Base-by-base conservation (phyloP, 257 asterid genomes). In the Solanum pimpinellifolium region DNA sequence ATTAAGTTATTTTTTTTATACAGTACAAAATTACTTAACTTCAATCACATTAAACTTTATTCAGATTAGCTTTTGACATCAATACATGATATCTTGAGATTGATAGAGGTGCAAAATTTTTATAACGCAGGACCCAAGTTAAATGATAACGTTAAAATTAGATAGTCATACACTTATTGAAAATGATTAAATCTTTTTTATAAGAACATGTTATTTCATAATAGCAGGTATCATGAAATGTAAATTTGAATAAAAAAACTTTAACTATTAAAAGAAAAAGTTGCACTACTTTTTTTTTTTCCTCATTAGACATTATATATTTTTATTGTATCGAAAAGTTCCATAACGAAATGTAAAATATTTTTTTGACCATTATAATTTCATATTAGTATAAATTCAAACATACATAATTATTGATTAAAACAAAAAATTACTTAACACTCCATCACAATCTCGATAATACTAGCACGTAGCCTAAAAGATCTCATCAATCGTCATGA, bases 161-260 rank as follows among this genome's bases (percentile, higher is more conserved):
- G 0, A 23, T 65, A n/a, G 1, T 16, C 60, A 11, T 4, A 11
- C 1, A 10, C 33, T n/a, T n/a, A 2, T n/a, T 65, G 14, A 1
- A 62, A 65, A 65, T 65, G 33, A 65, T n/a, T 15, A 37, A 65
- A 4, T 23, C 5, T 0, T 65, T 65, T 65, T 23, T n/a, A n/a
- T 4, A 65, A 65, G 33, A 27, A 23, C 9, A n/a, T 0, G 15
- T 9, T 65, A n/a, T 27, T 49, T 16, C 0, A 0, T 49, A 49
- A 49, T 49, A 16, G 21, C 16, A 52, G 3, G 9, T 52, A 18
- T 52, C n/a, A 18, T 52, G n/a, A 23, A 18, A 52, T 5, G n/a
- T 52, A 52, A 2, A 52, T 16, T 47, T 1, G 20, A 0, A 14
- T 47, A 1, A 52, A 52, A 47, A 18, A 52, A 18, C n/a, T 52